Percentiles rank a stretch among this genome's conserved stretches.
Conservation (phyloP, 202 grass and related monocot species). For the Schoenoplectus tabernaemontani region DNA sequence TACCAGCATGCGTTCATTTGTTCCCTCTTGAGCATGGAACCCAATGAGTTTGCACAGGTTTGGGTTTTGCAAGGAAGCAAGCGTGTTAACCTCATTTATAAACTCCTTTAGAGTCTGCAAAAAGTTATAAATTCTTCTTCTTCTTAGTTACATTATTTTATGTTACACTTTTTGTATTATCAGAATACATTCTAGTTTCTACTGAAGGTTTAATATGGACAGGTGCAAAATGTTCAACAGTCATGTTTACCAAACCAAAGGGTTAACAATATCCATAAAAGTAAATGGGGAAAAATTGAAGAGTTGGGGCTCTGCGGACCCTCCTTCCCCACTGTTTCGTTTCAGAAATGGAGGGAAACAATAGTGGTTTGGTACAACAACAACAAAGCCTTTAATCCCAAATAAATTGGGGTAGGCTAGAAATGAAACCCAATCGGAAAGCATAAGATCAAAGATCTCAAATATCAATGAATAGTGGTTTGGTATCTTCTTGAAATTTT, state of each 20-base stretch:
- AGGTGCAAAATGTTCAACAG: neutral
- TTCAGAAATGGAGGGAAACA: too few relatives aligned
- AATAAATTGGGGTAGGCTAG: too few relatives aligned
- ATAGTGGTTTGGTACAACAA: too few relatives aligned
- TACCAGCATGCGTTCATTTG: slow-evolving; percentile 72
- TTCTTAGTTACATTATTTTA: slow-evolving; percentile 8
- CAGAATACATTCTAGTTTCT: neutral
- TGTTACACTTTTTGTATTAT: neutral
- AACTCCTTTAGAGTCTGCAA: slow-evolving; percentile 85
- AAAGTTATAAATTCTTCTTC: neutral
- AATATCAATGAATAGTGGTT: too few relatives aligned
- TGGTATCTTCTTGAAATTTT: too few relatives aligned
- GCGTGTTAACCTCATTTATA: slow-evolving; percentile 51
- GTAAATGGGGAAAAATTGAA: neutral
- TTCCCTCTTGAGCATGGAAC: slow-evolving; percentile 61
- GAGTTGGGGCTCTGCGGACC: neutral
- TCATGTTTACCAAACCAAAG: neutral
- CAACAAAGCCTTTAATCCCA: too few relatives aligned
- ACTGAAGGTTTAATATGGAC: neutral
- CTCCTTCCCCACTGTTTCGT: too few relatives aligned
- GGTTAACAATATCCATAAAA: neutral
- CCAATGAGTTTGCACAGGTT: slow-evolving; percentile 85
- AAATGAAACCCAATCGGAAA: too few relatives aligned
- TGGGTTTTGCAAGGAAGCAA: slow-evolving; percentile 62
- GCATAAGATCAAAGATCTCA: too few relatives aligned